Evolutionary conservation across 2,329 filamentous ascomycete species (phyloP), one percentile per base, ranked within the genome.

Genomic region (Dryadomyces quercivorus): DNA sequence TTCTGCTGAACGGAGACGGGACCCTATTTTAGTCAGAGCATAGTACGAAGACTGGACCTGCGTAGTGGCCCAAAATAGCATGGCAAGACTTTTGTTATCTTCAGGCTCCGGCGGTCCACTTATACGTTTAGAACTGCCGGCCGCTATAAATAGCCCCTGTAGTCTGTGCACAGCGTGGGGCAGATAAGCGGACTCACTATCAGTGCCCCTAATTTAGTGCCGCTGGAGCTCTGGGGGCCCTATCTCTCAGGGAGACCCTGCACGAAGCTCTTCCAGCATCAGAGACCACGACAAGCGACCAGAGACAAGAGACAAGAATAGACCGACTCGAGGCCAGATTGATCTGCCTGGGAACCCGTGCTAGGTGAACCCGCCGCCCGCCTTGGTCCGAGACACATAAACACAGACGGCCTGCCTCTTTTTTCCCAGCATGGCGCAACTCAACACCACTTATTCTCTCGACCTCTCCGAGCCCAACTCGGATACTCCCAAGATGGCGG

Each of bases 1-100:
- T 93, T 65, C 82, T 90, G 74, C 89, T 91, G 61, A 71, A 85
- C 55, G 87, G 85, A 58, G 87, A 92, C 66, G 87, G 87, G 58
- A 92, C 87, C 36, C 81, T 92, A 60, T 91, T 90, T 67, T 91
- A 31, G 26, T 31, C 26, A 31, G 26, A 31, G 26, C 26, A 31
- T 31, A 31, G n/a, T n/a, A n/a, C n/a, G n/a, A n/a, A n/a, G n/a
- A n/a, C n/a, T n/a, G n/a, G n/a, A n/a, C n/a, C n/a, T n/a, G n/a
- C n/a, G n/a, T n/a, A n/a, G n/a, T n/a, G n/a, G n/a, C 26, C 8
- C 26, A 31, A 31, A 31, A 31, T 31, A 31, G 26, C n/a, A n/a
- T n/a, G n/a, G n/a, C n/a, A n/a, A n/a, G n/a, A n/a, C 26, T 5
- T 31, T 31, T 8, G 26, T 31, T 31, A 31, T 31, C 26, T 31